Evolutionary conservation across 2,329 filamentous ascomycete genomes (phyloP), one percentile per base, ranked within the genome.

Genomic region (Fusarium sacchari): DNA sequence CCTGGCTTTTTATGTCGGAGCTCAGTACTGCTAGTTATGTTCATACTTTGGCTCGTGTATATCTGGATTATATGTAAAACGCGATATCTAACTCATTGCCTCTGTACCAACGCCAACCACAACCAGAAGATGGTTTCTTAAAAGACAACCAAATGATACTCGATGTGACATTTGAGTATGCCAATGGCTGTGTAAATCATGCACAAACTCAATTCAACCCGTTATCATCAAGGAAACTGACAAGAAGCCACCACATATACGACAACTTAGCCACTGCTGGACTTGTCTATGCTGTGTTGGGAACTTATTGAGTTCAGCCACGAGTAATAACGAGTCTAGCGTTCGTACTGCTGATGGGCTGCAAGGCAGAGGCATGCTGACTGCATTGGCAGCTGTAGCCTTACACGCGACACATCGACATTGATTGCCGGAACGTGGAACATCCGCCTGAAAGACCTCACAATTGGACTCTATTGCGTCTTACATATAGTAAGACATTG

Each of bases 371-470:
- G 46, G 40, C 26, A 52, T 59, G 53, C 71, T 71, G 70, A 67
- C 61, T 42, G 50, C 40, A 69, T 53, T 32, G 44, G 26, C 15
- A 46, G 7, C 52, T 46, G 36, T 24, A 47, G 46, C 71, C 46
- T 28, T 50, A 56, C 24, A 52, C 47, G 36, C 18, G 28, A 53
- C 61, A 62, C 37, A 36, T 52, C 11, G 22, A 58, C 32, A 39
- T 36, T 28, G 60, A 24, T 28, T 43, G 20, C n/a, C 43, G 67
- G 62, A 72, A 64, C 40, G 49, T 63, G 64, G 55, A 50, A 64
- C 59, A 72, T 37, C 60, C 69, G 50, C 34, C 13, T 37, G 7
- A 15, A 52, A 44, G 53, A 64, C 44, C 60, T 59, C 50, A 75
- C 32, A 26, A 13, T 52, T 26, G 32, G 49, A 37, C 18, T 47